Base-by-base conservation (phyloP, 2,329 filamentous ascomycete species). In the Cladosporium phlei region DNA sequence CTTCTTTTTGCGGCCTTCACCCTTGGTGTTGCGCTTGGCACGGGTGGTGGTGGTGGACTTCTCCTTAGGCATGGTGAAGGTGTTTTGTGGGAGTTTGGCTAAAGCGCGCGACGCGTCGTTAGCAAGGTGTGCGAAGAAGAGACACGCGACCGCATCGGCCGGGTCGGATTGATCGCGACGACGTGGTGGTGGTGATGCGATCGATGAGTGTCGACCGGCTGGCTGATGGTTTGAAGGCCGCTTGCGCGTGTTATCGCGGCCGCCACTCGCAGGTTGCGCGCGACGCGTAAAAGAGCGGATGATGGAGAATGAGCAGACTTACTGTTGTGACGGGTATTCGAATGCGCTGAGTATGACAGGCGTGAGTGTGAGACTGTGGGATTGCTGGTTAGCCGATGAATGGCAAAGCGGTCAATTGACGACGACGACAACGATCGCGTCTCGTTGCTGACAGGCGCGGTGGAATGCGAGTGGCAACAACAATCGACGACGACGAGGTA, bases 1-100 rank as follows among this genome's bases (percentile, higher is more conserved):
- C 78, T 85, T 86, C 81, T 85, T 85, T 74, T 80, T 83, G 74
- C 82, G 83, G 65, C 69, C 69, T 53, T 68, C 69, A 56, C 66
- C 62, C 58, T 63, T 63, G 52, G 48, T 52, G 47, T 51, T 55
- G 37, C 52, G 49, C 66, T 75, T 74, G 64, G 74, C 69, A 65
- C 73, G 68, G 70, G 80, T 81, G 67, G 80, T 76, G 64, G 78
- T 77, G 58, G 72, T 75, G 54, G 74, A 69, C 70, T 79, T 79
- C 59, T 82, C 80, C 74, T 85, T 85, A 64, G 82, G 82, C 83
- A 86, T 86, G 54, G 55, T 80, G 62, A 49, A 58, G 53, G n/a
- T 44, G 37, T 37, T 33, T 39, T 35, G 28, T 40, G 21, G 24
- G 24, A 34, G 27, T 19, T 27, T 39, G 35, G 35, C 35, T 39